A percentile compares a stretch with the other conserved stretches of the same genome.
phyloP scores from a whole-genome alignment of 768 basidiomycete genomes.

The Amanita rubescens region DNA sequence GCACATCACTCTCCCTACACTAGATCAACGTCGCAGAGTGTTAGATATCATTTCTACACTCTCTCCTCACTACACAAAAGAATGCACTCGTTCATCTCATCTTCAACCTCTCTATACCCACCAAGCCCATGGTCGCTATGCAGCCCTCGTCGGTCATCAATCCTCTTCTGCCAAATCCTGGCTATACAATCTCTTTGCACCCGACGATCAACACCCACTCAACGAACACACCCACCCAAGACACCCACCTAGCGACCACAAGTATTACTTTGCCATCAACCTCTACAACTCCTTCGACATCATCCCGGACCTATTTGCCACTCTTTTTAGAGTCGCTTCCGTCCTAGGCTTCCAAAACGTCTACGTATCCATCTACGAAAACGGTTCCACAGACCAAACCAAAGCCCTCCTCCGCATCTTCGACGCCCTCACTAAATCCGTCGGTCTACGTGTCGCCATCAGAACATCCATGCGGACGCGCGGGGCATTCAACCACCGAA shows the following conservation, averaged over 20 bases:
- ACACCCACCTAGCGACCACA: constrained; percentile 61
- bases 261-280: constrained; percentile 99
- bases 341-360: constrained; percentile 97
- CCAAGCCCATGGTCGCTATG: constrained; percentile 76
- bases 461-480: constrained; percentile 88
- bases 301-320: constrained; percentile 96
- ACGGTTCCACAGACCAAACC: too few relatives aligned
- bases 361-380: constrained; percentile 95
- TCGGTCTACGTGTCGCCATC: constrained; percentile 91
- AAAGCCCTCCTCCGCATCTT: too few relatives aligned
- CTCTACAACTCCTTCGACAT: constrained; percentile 99
- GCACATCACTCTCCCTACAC: constrained; percentile 66
- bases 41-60: constrained; percentile 83
- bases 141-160: too few relatives aligned
- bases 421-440: too few relatives aligned
- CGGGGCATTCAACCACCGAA: constrained; percentile 97
- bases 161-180: constrained; percentile 50
- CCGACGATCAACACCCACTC: constrained; percentile 33
- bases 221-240: constrained; percentile 28
- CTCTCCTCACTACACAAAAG: constrained; percentile 86
- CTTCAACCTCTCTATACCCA: constrained; percentile 80
- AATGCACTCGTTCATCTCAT: constrained; percentile 64
- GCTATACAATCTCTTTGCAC: constrained; percentile 47
- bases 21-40: constrained; percentile 79
- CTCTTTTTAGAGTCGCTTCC: constrained; percentile 87